A percentile compares a stretch with the other conserved stretches of the same genome.
These are phyloP conservation scores for Cicer chorassanicum DNA, from an alignment of 306 rosid species.

Conservation along the genomic window DNA sequence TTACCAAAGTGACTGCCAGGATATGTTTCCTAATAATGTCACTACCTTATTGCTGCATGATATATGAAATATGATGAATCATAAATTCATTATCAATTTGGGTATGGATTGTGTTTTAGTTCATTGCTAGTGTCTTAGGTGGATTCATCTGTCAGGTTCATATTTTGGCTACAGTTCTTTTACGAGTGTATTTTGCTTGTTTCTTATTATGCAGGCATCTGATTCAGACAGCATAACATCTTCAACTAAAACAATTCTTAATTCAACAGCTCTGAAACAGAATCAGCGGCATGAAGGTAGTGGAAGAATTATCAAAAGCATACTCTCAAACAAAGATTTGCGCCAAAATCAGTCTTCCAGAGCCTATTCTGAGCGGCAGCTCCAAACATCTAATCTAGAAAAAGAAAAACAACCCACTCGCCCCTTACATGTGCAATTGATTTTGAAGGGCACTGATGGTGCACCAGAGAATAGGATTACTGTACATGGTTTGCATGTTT, in stretches of 20 bases:
- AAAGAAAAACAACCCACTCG: slow-evolving; percentile 61
- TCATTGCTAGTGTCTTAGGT: slow-evolving; percentile 30
- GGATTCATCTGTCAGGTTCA: slow-evolving; percentile 16
- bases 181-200: slow-evolving; percentile 33
- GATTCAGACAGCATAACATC: slow-evolving; percentile 48
- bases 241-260: slow-evolving; percentile 46
- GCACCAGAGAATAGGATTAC: slow-evolving; percentile 53
- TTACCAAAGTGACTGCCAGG: slow-evolving; percentile 5
- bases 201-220: slow-evolving; percentile 50
- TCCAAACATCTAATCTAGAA: slow-evolving; percentile 54
- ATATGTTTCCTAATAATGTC: slow-evolving; percentile 31
- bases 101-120: slow-evolving; percentile 32
- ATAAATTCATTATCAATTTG: not conserved
- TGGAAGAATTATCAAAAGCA: slow-evolving; percentile 65
- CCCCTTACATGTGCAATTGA: slow-evolving; percentile 56
- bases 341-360: slow-evolving; percentile 62
- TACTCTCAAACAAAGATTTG: slow-evolving; percentile 65
- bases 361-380: slow-evolving; percentile 52
- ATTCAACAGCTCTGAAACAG: slow-evolving; percentile 55
- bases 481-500: slow-evolving; percentile 55
- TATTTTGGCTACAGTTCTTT: slow-evolving; percentile 14
- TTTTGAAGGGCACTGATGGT: slow-evolving; percentile 63
- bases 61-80: slow-evolving; percentile 33
- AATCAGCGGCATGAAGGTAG: slow-evolving; percentile 58
- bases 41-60: slow-evolving; percentile 17